Percentiles rank a stretch among this genome's conserved stretches.
phyloP scores from a whole-genome alignment of 2,329 filamentous ascomycete genomes.

The Coniochaeta sp. region DNA sequence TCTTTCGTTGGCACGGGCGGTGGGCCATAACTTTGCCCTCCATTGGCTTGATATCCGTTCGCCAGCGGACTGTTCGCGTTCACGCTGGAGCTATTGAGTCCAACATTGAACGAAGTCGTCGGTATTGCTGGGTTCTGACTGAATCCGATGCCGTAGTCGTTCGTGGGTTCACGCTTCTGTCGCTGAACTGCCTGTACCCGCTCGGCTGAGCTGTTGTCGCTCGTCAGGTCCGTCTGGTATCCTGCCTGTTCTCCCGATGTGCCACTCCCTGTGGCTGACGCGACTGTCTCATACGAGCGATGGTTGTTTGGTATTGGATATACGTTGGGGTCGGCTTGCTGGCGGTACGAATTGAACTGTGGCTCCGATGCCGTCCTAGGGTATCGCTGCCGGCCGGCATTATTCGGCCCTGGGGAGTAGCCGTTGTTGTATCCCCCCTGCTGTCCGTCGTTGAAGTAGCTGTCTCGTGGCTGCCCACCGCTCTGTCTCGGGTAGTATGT shows the following conservation, averaged over 20 bases:
- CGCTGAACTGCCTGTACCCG: slow-evolving; percentile 53
- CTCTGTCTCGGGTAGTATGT: slow-evolving; percentile 26
- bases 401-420: slow-evolving; percentile 20
- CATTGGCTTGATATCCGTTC: slow-evolving; percentile 12
- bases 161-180: slow-evolving; percentile 40
- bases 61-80: slow-evolving; percentile 8
- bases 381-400: slow-evolving; percentile 20
- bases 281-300: slow-evolving; percentile 80
- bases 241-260: slow-evolving; percentile 66
- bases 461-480: slow-evolving; percentile 19
- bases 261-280: slow-evolving; percentile 66
- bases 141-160: slow-evolving; percentile 59
- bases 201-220: slow-evolving; percentile 87
- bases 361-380: slow-evolving; percentile 40
- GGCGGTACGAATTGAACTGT: slow-evolving; percentile 26
- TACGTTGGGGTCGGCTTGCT: slow-evolving; percentile 33
- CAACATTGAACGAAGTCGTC: slow-evolving; percentile 28
- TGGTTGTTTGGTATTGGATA: slow-evolving; percentile 58
- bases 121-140: slow-evolving; percentile 34
- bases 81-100: slow-evolving; percentile 11
- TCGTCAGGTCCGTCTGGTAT: slow-evolving; percentile 77
- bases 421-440: slow-evolving; percentile 27
- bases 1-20: slow-evolving; percentile 26
- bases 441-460: slow-evolving; percentile 31
- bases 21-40: slow-evolving; percentile 7